Base-by-base conservation (phyloP, 202 grass and related monocot species). In the Elaeis oleifera region DNA sequence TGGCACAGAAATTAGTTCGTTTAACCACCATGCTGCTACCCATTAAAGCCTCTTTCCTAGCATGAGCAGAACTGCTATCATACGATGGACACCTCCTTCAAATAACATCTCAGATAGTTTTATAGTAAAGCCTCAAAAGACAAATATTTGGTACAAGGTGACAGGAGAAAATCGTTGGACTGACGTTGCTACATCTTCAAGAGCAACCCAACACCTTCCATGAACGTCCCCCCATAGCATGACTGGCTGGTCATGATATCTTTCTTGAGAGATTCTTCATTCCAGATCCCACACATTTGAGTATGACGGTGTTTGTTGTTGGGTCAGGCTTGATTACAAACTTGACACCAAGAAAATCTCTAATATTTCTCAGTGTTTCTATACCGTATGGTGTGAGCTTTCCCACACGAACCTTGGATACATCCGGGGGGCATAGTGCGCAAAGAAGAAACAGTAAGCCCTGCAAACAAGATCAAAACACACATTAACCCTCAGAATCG, bases 401-500 rank as follows among this genome's bases (percentile, higher is more conserved):
- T 25, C 88, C 85, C 1, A 99, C 88, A 1, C 80, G 80, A 58
- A 94, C 84, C 67, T 89, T 89, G 21, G 85, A 89, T 69, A 99
- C 79, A 36, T 99, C 85, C 2, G 78, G 88, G 6, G 88, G 88
- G 61, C 94, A 84, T 50, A 99, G 56, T 76, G 88, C 88, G 14
- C 85, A 99, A 23, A 99, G 61, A 70, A 89, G 78, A 65, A 99
- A 99, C 36, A 99, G 65, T 50, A 94, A 72, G n/a, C 88, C 94
- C 88, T 99, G 85, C 28, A 80, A 61, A 53, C 54, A 54, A 67
- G 16, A 49, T 56, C 50, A 71, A 54, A 65, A 32, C 3, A n/a
- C 16, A 65, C 23, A 60, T 65, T 19, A 63, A 36, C 6, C 7
- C 32, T 36, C 8, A 9, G 7, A 36, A 44, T 13, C 3, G 1